A percentile compares a stretch with the other conserved stretches of the same genome.
phyloP scores from a whole-genome alignment of 768 basidiomycete genomes.

The Hygrophoropsis aurantiaca region DNA sequence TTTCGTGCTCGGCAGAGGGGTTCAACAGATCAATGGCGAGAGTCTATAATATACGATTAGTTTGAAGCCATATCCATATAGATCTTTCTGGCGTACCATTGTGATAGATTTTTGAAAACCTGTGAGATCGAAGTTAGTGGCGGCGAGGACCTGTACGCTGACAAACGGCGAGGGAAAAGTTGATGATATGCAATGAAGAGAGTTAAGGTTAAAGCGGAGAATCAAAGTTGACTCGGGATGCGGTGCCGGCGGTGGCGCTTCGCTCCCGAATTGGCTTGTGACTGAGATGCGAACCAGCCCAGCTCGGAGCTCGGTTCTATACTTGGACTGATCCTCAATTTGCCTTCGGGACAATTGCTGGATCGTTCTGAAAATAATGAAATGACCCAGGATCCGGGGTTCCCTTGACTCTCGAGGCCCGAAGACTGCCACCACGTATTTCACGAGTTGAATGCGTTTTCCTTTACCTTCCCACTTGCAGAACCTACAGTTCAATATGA shows the following conservation, averaged over 20 bases:
- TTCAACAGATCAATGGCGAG: constrained; percentile 98
- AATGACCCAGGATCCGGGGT: too few species aligned
- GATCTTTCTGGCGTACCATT: neutral
- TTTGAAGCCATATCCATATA: neutral
- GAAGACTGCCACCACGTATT: too few species aligned
- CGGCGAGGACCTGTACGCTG: neutral
- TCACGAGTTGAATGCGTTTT: too few species aligned
- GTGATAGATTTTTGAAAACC: neutral
- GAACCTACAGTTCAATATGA: too few species aligned
- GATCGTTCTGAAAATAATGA: too few species aligned
- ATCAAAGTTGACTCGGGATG: constrained; percentile 11
- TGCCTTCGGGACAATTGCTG: too few species aligned
- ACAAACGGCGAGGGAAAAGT: constrained; percentile 1
- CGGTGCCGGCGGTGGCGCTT: neutral
- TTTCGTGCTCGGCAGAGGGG: constrained; percentile 85
- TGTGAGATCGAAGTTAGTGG: neutral
- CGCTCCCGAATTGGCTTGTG: too few species aligned
- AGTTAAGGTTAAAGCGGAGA: constrained; percentile 3
- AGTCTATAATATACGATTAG: constrained; percentile 84
- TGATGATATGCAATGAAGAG: constrained; percentile 1
- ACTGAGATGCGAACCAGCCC: too few species aligned
- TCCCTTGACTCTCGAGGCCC: too few species aligned
- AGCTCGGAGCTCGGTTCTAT: too few species aligned
- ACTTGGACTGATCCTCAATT: too few species aligned
- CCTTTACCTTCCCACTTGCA: too few species aligned